Conservation (phyloP, 495 filamentous ascomycete genomes). For the Bombardia bombarda region DNA sequence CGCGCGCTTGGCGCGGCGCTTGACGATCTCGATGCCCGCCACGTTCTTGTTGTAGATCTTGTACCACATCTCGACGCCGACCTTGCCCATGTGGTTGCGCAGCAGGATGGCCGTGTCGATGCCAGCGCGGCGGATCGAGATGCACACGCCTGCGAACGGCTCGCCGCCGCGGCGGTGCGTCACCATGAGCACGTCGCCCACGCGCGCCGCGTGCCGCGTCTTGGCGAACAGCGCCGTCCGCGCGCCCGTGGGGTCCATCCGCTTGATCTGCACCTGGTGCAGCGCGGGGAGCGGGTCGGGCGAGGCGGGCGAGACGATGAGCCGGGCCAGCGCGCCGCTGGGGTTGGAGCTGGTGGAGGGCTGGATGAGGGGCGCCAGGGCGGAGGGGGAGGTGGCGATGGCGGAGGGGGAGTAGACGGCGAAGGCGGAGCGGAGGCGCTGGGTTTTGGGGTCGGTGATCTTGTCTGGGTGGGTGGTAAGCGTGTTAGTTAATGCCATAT, state of each 20-base stretch:
- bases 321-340: constrained; percentile 3
- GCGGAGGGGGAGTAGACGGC: too few relatives aligned
- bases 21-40: constrained; percentile 85
- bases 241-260: constrained; percentile 76
- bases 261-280: constrained; percentile 54
- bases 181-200: constrained; percentile 87
- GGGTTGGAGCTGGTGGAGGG: neutral
- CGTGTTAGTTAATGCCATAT: neutral
- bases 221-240: constrained; percentile 74
- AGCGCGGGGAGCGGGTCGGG: constrained; percentile 56
- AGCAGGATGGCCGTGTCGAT: constrained; percentile 82
- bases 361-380: constrained; percentile 25
- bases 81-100: constrained; percentile 68
- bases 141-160: constrained; percentile 79
- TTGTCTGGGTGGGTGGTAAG: constrained; percentile 6
- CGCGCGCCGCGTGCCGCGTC: constrained; percentile 57
- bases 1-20: constrained; percentile 72
- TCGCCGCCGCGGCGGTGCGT: constrained; percentile 67
- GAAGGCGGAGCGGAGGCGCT: constrained; percentile 30
- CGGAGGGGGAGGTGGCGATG: too few relatives aligned
- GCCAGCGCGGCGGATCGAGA: constrained; percentile 76
- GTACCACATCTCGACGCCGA: constrained; percentile 96
- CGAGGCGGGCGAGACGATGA: constrained; percentile 25
- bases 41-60: constrained; percentile 89
- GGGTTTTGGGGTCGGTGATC: constrained; percentile 18